Conservation (phyloP, 2,329 filamentous ascomycete genomes). For the Phaeoacremonium minimum region DNA sequence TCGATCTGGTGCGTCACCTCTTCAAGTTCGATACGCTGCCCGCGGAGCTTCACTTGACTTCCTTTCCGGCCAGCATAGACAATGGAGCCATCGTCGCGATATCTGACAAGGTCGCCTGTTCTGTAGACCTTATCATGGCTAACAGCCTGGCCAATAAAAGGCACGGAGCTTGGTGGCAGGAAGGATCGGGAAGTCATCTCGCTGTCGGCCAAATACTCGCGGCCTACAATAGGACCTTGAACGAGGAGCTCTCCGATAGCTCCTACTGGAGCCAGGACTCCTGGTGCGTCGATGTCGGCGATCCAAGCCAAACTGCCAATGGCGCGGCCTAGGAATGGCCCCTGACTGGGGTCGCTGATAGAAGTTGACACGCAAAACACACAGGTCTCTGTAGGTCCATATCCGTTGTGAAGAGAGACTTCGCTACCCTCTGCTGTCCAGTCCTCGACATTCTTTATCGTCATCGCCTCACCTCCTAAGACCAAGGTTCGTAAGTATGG, state of each 20-base stretch:
- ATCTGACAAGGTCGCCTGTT: constrained; percentile 55
- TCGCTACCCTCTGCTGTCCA: constrained; percentile 1
- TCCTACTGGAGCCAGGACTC: constrained; percentile 42
- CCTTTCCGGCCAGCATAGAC: constrained; percentile 61
- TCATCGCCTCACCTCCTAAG: constrained; percentile 47
- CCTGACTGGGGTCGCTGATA: not conserved
- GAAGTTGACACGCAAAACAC: not conserved
- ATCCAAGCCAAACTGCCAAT: constrained; percentile 30
- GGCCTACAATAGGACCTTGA: constrained; percentile 56
- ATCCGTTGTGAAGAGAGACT: too few species aligned
- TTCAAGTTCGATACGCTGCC: constrained; percentile 59
- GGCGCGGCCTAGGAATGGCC: not conserved
- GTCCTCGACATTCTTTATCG: constrained; percentile 35
- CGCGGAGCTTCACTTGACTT: constrained; percentile 65
- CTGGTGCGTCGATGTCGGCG: constrained; percentile 40
- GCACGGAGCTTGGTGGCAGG: constrained; percentile 36
- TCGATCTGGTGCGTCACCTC: constrained; percentile 53
- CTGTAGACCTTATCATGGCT: too few species aligned
- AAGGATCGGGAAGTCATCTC: constrained; percentile 56
- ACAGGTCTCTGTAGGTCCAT: too few species aligned
- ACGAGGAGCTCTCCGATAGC: constrained; percentile 49
- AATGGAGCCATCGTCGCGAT: constrained; percentile 47
- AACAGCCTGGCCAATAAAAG: too few species aligned
- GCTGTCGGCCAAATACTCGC: constrained; percentile 56
- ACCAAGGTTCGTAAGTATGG: constrained; percentile 5